phyloP scores from a whole-genome alignment of 257 asterid genomes.

The Misopates orontium region DNA sequence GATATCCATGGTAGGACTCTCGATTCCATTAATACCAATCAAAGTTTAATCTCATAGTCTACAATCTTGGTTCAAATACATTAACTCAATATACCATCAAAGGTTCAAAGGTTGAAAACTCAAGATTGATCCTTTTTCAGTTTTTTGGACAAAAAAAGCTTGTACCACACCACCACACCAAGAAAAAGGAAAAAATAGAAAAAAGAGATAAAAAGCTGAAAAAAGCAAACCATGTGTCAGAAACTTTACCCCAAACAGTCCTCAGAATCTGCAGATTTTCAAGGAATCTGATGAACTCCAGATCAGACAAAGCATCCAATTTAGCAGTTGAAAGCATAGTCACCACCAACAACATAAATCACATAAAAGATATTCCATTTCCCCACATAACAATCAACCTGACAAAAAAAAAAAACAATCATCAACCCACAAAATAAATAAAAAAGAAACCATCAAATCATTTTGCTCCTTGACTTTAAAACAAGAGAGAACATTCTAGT shows the following conservation, averaged over 20 bases:
- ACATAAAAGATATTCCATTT: slow-evolving; percentile 43
- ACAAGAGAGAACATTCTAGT: slow-evolving; percentile 44
- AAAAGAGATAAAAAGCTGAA: slow-evolving; percentile 15
- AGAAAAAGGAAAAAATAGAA: background rate
- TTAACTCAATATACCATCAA: slow-evolving; percentile 21
- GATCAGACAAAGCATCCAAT: slow-evolving; percentile 58
- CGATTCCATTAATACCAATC: slow-evolving; percentile 16
- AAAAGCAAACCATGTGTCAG: slow-evolving; percentile 18
- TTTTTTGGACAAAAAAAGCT: slow-evolving; percentile 24
- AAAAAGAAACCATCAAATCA: slow-evolving; percentile 21
- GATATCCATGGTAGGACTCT: slow-evolving; percentile 20
- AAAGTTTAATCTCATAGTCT: background rate
- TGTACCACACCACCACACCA: slow-evolving; percentile 20
- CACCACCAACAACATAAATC: slow-evolving; percentile 39
- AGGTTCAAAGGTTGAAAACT: slow-evolving; percentile 20
- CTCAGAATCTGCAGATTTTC: slow-evolving; percentile 57
- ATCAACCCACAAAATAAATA: slow-evolving; percentile 18
- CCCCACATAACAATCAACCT: slow-evolving; percentile 33
- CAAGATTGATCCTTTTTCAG: slow-evolving; percentile 11
- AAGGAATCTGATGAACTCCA: slow-evolving; percentile 60
- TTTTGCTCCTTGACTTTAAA: slow-evolving; percentile 23
- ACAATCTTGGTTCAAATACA: background rate
- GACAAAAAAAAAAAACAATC: slow-evolving; percentile 29
- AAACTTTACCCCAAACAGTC: slow-evolving; percentile 52
- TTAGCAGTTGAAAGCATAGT: slow-evolving; percentile 50